These are phyloP conservation scores for Boletus subcaerulescens DNA, from an alignment of 768 basidiomycete species.

Conservation along the genomic window DNA sequence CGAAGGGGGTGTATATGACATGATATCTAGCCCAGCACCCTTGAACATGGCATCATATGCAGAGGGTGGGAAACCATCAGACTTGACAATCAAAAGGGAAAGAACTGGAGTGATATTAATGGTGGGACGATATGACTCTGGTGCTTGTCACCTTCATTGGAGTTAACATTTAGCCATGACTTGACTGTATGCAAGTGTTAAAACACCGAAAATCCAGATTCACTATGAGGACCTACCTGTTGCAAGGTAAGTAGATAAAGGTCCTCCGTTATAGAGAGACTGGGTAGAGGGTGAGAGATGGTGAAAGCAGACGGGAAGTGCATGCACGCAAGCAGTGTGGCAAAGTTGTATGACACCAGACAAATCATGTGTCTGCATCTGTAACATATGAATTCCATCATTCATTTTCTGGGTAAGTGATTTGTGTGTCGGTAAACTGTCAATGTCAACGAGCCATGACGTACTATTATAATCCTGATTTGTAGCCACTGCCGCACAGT, in stretches of 20 bases:
- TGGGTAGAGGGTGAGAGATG: slow-evolving; percentile 27
- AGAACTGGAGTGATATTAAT: slow-evolving; percentile 51
- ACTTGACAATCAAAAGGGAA: slow-evolving; percentile 88
- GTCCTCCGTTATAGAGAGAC: slow-evolving; percentile 68
- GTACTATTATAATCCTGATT: slow-evolving; percentile 80
- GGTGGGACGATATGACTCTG: not conserved
- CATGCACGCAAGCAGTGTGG: slow-evolving; percentile 70
- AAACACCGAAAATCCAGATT: not conserved
- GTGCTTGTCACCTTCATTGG: slow-evolving; percentile 64
- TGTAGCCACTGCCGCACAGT: slow-evolving; percentile 51
- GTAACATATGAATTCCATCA: slow-evolving; percentile 82
- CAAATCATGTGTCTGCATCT: slow-evolving; percentile 71
- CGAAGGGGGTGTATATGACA: slow-evolving; percentile 69
- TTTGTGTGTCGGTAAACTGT: slow-evolving; percentile 2
- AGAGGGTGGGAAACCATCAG: slow-evolving; percentile 60
- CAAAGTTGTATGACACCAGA: slow-evolving; percentile 70
- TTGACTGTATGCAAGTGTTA: slow-evolving; percentile 48
- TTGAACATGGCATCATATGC: slow-evolving; percentile 66
- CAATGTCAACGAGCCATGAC: slow-evolving; percentile 8
- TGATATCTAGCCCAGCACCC: slow-evolving; percentile 63
- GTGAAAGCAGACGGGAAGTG: not conserved
- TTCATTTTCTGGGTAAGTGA: slow-evolving; percentile 78
- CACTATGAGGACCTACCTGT: slow-evolving; percentile 47
- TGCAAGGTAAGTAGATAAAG: slow-evolving; percentile 65
- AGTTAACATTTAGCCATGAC: slow-evolving; percentile 82